phyloP scores from a whole-genome alignment of 768 basidiomycete species.

The Clitopilus hobsonii region DNA sequence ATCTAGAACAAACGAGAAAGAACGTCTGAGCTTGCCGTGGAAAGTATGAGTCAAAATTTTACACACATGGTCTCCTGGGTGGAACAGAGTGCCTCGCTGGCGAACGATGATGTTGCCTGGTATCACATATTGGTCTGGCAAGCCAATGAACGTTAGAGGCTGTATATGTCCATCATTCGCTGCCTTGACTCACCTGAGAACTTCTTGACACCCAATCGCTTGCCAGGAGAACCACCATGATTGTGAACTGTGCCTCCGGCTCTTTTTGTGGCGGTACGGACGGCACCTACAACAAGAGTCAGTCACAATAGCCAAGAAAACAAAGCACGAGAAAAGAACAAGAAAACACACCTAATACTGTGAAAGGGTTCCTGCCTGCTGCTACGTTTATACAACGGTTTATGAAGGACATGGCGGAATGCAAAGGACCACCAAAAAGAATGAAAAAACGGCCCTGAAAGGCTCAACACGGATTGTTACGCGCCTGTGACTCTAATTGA shows the following conservation, averaged over 20 bases:
- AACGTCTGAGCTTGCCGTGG: neutral
- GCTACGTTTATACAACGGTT: slow-evolving; percentile 34
- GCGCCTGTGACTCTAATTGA: slow-evolving; percentile 1
- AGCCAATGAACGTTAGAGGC: neutral
- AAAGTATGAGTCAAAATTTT: slow-evolving; percentile 1
- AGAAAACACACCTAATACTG: slow-evolving; percentile 31
- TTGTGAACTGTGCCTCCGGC: slow-evolving; percentile 94
- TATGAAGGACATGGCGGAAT: slow-evolving; percentile 49
- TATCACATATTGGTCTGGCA: slow-evolving; percentile 80
- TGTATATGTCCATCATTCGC: neutral
- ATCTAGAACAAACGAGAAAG: slow-evolving; percentile 46
- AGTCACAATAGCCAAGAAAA: neutral
- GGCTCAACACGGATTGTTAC: neutral
- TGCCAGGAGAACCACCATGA: slow-evolving; percentile 88
- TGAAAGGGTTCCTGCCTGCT: slow-evolving; percentile 41
- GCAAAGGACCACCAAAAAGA: neutral
- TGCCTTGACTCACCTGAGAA: slow-evolving; percentile 70
- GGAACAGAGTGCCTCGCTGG: slow-evolving; percentile 89
- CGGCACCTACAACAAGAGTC: slow-evolving; percentile 48
- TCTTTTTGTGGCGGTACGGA: slow-evolving; percentile 94
- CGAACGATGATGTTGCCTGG: slow-evolving; percentile 96
- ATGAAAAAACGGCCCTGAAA: neutral
- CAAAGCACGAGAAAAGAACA: neutral
- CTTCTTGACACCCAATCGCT: slow-evolving; percentile 92
- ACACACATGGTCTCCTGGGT: slow-evolving; percentile 89